These are phyloP conservation scores for Cynanchum wilfordii DNA, from an alignment of 257 asterid genomes.

Conservation along the genomic window DNA sequence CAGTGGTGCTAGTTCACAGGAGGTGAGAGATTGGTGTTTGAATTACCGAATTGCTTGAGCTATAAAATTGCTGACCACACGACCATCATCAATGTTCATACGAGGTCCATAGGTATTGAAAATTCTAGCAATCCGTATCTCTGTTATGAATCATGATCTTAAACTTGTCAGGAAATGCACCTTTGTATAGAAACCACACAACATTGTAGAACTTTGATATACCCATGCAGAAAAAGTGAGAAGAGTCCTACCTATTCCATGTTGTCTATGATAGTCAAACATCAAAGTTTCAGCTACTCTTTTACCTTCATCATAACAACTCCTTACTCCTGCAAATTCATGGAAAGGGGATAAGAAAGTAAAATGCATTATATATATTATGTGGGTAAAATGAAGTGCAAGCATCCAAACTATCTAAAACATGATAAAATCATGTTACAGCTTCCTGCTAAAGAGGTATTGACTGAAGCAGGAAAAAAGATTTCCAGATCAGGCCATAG, in stretches of 20 bases:
- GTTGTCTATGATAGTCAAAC: conserved; percentile 98
- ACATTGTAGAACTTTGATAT: neutral
- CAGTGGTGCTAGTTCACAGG: neutral
- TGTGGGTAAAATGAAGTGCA: neutral
- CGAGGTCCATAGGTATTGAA: conserved; percentile 98
- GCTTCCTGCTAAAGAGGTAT: neutral
- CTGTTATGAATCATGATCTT: conserved; percentile 27
- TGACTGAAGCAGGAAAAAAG: neutral
- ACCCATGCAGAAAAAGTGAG: neutral
- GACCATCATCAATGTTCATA: conserved; percentile 96
- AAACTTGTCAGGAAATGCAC: neutral
- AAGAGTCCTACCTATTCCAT: conserved; percentile 66
- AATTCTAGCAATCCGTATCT: conserved; percentile 88
- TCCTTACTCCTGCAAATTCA: conserved; percentile 74
- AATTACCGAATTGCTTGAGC: conserved; percentile 95
- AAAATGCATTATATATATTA: too few species aligned
- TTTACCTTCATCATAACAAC: conserved; percentile 95
- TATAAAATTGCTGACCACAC: conserved; percentile 96
- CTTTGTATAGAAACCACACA: neutral
- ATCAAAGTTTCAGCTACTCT: conserved; percentile 94
- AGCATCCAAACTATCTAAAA: neutral
- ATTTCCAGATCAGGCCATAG: neutral
- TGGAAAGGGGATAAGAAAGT: neutral
- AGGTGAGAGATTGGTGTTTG: neutral
- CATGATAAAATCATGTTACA: neutral